Percentiles rank a stretch among this genome's conserved stretches.
phyloP scores from a whole-genome alignment of 495 filamentous ascomycete species.

The Gamarada debralockiae region DNA sequence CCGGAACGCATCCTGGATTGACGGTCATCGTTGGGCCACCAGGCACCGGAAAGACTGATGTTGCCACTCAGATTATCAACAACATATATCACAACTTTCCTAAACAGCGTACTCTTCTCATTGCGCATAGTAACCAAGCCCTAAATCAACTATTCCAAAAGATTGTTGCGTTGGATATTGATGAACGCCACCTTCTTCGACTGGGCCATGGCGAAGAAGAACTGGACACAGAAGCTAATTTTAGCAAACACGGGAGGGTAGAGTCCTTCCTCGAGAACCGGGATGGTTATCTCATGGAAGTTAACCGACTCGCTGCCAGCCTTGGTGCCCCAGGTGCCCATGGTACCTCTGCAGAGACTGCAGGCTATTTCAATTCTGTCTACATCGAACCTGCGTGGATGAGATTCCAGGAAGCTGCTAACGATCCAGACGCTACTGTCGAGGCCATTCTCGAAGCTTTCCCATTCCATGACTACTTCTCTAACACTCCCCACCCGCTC shows the following conservation, averaged over 20 bases:
- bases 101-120: constrained; percentile 81
- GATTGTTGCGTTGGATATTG: constrained; percentile 90
- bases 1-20: constrained; percentile 90
- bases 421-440: constrained; percentile 45
- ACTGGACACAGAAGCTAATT: constrained; percentile 77
- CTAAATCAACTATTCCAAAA: constrained; percentile 99
- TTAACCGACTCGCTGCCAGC: constrained; percentile 77
- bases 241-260: constrained; percentile 92
- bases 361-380: constrained; percentile 91
- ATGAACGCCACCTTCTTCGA: constrained; percentile 88
- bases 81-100: constrained; percentile 99
- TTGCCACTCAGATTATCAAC: constrained; percentile 97
- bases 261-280: constrained; percentile 94
- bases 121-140: constrained; percentile 97
- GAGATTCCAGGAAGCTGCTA: constrained; percentile 66
- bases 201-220: constrained; percentile 96
- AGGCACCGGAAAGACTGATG: constrained; percentile 97
- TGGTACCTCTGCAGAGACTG: constrained; percentile 93
- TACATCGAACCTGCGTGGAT: constrained; percentile 88
- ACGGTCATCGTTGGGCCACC: constrained; percentile 94
- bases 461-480: constrained; percentile 88
- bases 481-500: constrained; percentile 80
- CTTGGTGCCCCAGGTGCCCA: constrained; percentile 87
- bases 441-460: constrained; percentile 68
- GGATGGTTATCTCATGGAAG: constrained; percentile 72